Evolutionary conservation across 2,329 filamentous ascomycete species (phyloP), one percentile per base, ranked within the genome.

Genomic region (Cercospora janseana): DNA sequence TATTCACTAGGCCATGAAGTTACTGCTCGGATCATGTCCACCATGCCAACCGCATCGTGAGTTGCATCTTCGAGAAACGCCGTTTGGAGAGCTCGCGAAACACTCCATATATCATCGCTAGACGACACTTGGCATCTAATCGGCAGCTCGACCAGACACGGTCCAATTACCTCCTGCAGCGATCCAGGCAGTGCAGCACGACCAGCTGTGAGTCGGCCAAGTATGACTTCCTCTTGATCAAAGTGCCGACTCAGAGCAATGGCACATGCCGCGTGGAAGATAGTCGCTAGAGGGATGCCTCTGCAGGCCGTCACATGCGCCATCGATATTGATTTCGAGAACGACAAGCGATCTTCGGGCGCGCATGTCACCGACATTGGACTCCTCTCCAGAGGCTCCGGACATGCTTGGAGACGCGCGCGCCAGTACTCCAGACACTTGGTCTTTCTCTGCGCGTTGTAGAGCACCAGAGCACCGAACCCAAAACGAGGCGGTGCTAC

Each of bases 181-280:
- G 35, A 26, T 13, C 6, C 9, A 6, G 49, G 49, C n/a, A 52
- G 41, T 37, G 47, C 37, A 3, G 49, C n/a, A 24, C 53, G 53
- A 9, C 53, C 53, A 3, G 35, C 43, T 10, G 53, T 29, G 2
- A 55, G 46, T 10, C 46, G 44, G 9, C 79, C 80, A 49, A 82
- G 82, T 3, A 81, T 70, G 5, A 83, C 72, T 32, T 83, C 80
- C 4, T 72, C 66, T 0, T 63, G 68, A 0, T 70, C 73, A 0
- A 77, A 74, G 7, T 81, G 64, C 18, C 72, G 76, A 0, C 77
- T 75, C 5, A 83, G 70, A 0, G 78, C 73, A 52, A 79, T 73
- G 1, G 78, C 75, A 79, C 80, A 83, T 0, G 79, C 79, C 0
- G 78, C 74, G 61, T 80, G 81, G 26, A 82, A 68, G 2, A 82